Evolutionary conservation across 1,284 basidiomycete genomes (phyloP).

Genomic region (Clitocybe nebularis): DNA sequence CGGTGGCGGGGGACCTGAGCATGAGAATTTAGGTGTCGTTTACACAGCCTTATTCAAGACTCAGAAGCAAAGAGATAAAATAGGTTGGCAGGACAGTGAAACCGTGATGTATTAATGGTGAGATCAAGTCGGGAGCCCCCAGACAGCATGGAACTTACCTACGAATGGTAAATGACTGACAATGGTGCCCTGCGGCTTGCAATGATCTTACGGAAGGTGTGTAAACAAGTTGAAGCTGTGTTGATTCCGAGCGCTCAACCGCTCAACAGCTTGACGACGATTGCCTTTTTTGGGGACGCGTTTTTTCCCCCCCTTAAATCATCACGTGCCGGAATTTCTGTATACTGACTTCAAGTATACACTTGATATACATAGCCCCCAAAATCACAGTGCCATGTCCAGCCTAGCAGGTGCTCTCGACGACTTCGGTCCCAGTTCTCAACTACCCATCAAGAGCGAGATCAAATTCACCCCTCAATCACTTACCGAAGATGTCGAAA

Average conservation of each 20-base stretch:
- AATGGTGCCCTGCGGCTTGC: too few species aligned
- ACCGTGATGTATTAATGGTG: constrained; percentile 8
- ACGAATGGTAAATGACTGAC: constrained; percentile 15
- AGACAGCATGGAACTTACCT: constrained; percentile 7
- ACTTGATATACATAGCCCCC: neutral
- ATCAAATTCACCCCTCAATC: neutral
- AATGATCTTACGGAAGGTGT: too few species aligned
- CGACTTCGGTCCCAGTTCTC: constrained; percentile 20
- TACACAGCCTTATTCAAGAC: constrained; percentile 14
- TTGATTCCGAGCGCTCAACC: neutral
- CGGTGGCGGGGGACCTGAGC: constrained; percentile 1
- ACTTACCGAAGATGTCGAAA: constrained; percentile 38
- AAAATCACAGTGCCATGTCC: constrained; percentile 25
- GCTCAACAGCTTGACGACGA: neutral
- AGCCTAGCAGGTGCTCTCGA: constrained; percentile 39
- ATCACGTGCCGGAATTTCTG: neutral
- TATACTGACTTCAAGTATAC: neutral
- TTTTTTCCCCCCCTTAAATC: neutral
- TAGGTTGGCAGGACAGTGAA: constrained; percentile 20
- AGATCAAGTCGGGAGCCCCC: constrained; percentile 8
- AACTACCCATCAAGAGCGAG: constrained; percentile 10
- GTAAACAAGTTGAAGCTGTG: too few species aligned
- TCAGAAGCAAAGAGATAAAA: constrained; percentile 6
- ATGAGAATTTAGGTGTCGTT: constrained; percentile 10
- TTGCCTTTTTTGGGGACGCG: neutral